phyloP scores from a whole-genome alignment of 805 yeast genomes.

The Nakazawaea molendinolei region DNA sequence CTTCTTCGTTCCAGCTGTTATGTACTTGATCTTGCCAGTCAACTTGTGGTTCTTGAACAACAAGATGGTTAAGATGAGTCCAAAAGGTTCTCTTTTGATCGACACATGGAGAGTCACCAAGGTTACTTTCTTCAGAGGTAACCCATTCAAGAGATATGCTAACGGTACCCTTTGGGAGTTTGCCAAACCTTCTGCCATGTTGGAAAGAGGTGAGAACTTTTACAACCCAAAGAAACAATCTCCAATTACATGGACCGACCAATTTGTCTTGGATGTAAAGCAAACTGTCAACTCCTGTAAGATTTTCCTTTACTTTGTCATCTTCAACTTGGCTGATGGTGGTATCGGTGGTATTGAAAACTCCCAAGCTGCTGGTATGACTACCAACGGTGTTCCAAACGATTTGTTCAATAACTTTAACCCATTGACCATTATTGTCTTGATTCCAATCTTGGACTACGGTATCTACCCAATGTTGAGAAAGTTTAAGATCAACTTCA shows the following conservation, averaged over 20 bases:
- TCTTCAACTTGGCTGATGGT: constrained; percentile 35
- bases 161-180: constrained; percentile 39
- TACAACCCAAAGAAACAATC: constrained; percentile 22
- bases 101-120: constrained; percentile 34
- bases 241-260: constrained; percentile 32
- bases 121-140: constrained; percentile 34
- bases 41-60: constrained; percentile 32
- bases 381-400: constrained; percentile 46
- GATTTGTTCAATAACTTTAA: constrained; percentile 50
- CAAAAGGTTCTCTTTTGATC: constrained; percentile 41
- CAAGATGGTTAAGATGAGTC: constrained; percentile 26
- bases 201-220: constrained; percentile 32
- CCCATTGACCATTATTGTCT: constrained; percentile 45
- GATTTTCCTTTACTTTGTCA: constrained; percentile 35
- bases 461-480: constrained; percentile 41
- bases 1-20: constrained; percentile 46
- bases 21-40: constrained; percentile 46
- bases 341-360: constrained; percentile 43
- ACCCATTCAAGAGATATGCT: constrained; percentile 34
- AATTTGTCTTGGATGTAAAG: constrained; percentile 39
- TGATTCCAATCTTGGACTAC: constrained; percentile 44
- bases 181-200: constrained; percentile 39
- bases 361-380: constrained; percentile 50
- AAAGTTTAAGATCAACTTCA: constrained; percentile 33
- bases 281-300: constrained; percentile 38